A percentile compares a stretch with the other conserved stretches of the same genome.
These are phyloP conservation scores for Diaporthe helianthi DNA, from an alignment of 2,329 filamentous ascomycete species.

Conservation along the genomic window DNA sequence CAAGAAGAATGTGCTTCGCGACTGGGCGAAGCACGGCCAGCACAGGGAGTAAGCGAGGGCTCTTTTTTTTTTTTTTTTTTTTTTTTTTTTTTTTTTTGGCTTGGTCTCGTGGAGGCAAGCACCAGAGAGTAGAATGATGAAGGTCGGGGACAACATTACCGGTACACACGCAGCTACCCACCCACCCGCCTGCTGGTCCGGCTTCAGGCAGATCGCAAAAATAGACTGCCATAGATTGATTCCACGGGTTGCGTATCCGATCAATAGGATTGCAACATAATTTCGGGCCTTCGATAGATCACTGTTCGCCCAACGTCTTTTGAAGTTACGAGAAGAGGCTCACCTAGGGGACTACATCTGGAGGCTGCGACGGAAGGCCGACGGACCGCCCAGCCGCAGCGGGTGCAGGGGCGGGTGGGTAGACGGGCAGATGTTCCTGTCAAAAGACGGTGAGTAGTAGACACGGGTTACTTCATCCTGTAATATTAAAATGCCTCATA, in stretches of 20 bases:
- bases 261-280: fast-evolving
- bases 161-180: not conserved
- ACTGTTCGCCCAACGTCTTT: not conserved
- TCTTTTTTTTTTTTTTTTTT: too few relatives aligned
- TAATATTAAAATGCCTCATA: not conserved
- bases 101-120: not conserved
- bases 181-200: not conserved
- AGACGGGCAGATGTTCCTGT: slow-evolving; percentile 14
- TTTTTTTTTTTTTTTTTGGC: too few relatives aligned
- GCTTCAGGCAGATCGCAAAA: not conserved
- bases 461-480: not conserved
- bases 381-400: slow-evolving; percentile 13
- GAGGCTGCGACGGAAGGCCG: too few relatives aligned
- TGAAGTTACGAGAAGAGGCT: not conserved
- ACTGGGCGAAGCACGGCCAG: slow-evolving; percentile 72
- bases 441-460: not conserved
- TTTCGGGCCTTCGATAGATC: too few relatives aligned
- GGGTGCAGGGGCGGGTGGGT: not conserved
- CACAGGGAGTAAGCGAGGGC: slow-evolving; percentile 10
- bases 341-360: too few relatives aligned
- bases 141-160: too few relatives aligned
- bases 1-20: slow-evolving; percentile 89
- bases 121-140: too few relatives aligned
- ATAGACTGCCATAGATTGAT: not conserved
- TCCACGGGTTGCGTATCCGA: not conserved